Evolutionary conservation across 176 grass and related monocot species (phyloP).

Genomic region (Ensete ventricosum): DNA sequence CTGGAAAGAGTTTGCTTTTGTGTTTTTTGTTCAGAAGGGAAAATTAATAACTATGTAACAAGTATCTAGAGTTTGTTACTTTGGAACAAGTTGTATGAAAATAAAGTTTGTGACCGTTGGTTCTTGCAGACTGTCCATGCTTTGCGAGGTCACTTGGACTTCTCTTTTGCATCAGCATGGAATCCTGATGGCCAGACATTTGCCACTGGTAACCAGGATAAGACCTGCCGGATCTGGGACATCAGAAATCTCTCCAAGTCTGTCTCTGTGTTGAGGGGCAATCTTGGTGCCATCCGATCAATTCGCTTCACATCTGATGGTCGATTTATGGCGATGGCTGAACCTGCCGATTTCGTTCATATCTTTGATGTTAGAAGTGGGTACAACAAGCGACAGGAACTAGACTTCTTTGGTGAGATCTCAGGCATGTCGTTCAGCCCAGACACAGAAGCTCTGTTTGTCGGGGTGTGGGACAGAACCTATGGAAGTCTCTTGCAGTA

Average conservation of each 20-base stretch:
- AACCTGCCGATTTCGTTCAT: slow-evolving; percentile 7
- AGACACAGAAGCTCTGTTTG: slow-evolving; percentile 58
- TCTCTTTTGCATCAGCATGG: slow-evolving; percentile 20
- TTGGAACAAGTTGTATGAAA: too few species aligned
- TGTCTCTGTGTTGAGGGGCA: slow-evolving; percentile 9
- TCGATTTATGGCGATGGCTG: too few species aligned
- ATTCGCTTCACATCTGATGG: slow-evolving; percentile 8
- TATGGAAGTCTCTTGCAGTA: slow-evolving; percentile 68
- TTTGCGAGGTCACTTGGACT: neutral
- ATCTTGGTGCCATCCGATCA: slow-evolving; percentile 6
- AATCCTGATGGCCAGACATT: slow-evolving; percentile 10
- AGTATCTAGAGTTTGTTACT: too few species aligned
- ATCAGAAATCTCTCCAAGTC: slow-evolving; percentile 4
- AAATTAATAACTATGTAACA: too few species aligned
- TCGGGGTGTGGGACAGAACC: slow-evolving; percentile 49
- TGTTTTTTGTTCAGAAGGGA: too few species aligned
- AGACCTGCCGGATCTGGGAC: slow-evolving; percentile 12
- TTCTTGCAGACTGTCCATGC: slow-evolving; percentile 17
- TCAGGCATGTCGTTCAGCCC: slow-evolving; percentile 70
- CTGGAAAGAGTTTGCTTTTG: neutral
- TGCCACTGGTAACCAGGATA: slow-evolving; percentile 16
- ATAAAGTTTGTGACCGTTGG: too few species aligned
- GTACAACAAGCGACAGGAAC: slow-evolving; percentile 47
- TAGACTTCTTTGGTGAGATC: slow-evolving; percentile 80
- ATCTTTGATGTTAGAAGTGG: neutral